Percentiles rank a stretch among this genome's conserved stretches.
phyloP scores from a whole-genome alignment of 352 stramenopile genomes.

The Thraustotheca clavata region DNA sequence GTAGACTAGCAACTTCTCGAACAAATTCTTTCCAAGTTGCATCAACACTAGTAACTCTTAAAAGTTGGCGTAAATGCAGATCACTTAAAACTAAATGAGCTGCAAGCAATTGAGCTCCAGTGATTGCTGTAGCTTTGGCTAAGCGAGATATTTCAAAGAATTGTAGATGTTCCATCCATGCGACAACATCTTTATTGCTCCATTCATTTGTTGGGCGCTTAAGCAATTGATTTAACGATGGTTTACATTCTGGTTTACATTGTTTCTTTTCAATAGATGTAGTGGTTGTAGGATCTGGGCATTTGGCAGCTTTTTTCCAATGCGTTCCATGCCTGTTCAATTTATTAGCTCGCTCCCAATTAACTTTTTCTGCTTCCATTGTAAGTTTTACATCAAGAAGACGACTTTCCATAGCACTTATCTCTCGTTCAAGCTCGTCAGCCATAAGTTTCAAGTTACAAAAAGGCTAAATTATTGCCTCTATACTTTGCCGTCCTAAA shows the following conservation, averaged over 20 bases:
- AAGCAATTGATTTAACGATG: not conserved
- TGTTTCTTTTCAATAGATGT: not conserved
- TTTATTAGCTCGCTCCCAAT: slow-evolving; percentile 20
- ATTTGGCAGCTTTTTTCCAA: slow-evolving; percentile 1
- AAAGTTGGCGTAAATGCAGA: slow-evolving; percentile 9
- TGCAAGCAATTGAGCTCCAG: not conserved
- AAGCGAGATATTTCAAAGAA: not conserved
- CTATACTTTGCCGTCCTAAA: too few relatives aligned
- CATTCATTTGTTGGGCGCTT: not conserved
- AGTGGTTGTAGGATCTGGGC: not conserved
- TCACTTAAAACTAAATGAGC: slow-evolving; percentile 19
- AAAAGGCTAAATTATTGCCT: not conserved
- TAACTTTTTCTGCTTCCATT: slow-evolving; percentile 14
- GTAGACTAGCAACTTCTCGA: slow-evolving; percentile 4
- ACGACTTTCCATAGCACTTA: slow-evolving; percentile 7
- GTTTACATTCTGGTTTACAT: not conserved
- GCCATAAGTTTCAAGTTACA: not conserved
- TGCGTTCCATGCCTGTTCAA: slow-evolving; percentile 10
- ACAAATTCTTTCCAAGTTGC: slow-evolving; percentile 12
- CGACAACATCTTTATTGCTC: not conserved
- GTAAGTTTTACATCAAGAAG: slow-evolving; percentile 17
- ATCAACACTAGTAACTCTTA: not conserved
- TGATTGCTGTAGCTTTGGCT: not conserved
- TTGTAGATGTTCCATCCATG: slow-evolving; percentile 9
- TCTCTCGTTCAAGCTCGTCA: slow-evolving; percentile 18